Conservation (phyloP, 169 alveolate genomes). For the Babesia divergens region DNA sequence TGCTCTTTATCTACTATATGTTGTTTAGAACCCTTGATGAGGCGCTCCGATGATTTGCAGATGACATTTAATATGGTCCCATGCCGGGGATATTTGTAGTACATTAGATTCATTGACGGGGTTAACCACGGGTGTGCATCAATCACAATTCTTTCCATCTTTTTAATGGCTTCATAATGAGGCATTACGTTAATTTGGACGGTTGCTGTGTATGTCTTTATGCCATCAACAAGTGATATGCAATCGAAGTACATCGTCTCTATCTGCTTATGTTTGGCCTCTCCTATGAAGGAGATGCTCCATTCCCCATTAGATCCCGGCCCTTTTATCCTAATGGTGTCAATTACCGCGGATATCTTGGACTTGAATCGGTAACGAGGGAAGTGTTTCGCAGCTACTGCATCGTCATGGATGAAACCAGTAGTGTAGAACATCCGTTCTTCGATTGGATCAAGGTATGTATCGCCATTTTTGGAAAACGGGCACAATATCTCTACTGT, state of each 20-base stretch:
- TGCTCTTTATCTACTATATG: neutral
- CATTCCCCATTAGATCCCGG: neutral
- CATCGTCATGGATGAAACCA: neutral
- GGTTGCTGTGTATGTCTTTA: neutral
- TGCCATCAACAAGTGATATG: neutral
- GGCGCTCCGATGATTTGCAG: neutral
- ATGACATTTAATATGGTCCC: neutral
- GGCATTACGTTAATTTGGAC: constrained; percentile 15
- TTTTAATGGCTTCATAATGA: neutral
- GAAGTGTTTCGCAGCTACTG: neutral
- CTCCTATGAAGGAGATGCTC: neutral
- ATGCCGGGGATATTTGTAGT: neutral
- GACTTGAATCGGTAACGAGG: neutral
- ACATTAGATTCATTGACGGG: neutral
- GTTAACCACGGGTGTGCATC: neutral
- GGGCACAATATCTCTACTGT: neutral
- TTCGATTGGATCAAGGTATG: neutral
- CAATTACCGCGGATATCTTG: neutral
- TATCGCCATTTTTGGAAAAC: neutral
- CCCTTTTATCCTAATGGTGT: neutral
- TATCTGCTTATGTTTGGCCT: neutral
- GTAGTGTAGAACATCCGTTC: constrained; percentile 8
- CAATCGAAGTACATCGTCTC: constrained; percentile 21
- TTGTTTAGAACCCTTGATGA: neutral
- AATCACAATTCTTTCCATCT: neutral